phyloP scores from a whole-genome alignment of 176 grass and related monocot genomes.

The Bromus sterilis region DNA sequence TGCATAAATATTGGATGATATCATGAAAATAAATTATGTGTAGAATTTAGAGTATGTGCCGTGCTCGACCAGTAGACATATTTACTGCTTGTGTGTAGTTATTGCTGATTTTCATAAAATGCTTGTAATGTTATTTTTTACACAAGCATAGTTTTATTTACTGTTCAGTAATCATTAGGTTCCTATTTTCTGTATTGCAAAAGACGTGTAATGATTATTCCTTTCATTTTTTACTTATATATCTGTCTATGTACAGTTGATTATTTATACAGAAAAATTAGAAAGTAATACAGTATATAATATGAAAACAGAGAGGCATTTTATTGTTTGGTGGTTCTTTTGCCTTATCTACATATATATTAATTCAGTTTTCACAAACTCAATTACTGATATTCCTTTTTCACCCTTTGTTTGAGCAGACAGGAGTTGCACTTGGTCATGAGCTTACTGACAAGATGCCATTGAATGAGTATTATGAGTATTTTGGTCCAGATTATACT shows the following conservation, averaged over 20 bases:
- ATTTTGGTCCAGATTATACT: conserved; percentile 79
- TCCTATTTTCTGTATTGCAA: background rate
- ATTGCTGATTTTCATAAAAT: background rate
- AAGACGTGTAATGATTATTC: background rate
- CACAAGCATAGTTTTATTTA: background rate
- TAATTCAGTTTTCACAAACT: background rate
- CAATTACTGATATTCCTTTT: background rate
- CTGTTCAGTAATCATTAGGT: background rate
- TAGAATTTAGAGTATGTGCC: background rate
- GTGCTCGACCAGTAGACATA: background rate
- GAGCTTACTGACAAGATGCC: conserved; percentile 91
- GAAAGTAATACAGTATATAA: background rate
- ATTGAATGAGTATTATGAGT: conserved; percentile 65
- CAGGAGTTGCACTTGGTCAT: conserved; percentile 75
- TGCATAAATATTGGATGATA: background rate
- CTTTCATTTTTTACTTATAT: background rate
- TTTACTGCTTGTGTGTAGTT: background rate
- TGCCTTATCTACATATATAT: background rate
- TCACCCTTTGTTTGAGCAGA: conserved; percentile 41
- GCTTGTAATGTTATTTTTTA: background rate
- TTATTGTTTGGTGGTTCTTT: background rate
- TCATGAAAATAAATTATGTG: background rate
- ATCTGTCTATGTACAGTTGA: background rate
- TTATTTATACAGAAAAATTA: conserved; percentile 1
- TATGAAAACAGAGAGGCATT: background rate